phyloP scores from a whole-genome alignment of 352 stramenopile species.

The Phytopythium litorale region DNA sequence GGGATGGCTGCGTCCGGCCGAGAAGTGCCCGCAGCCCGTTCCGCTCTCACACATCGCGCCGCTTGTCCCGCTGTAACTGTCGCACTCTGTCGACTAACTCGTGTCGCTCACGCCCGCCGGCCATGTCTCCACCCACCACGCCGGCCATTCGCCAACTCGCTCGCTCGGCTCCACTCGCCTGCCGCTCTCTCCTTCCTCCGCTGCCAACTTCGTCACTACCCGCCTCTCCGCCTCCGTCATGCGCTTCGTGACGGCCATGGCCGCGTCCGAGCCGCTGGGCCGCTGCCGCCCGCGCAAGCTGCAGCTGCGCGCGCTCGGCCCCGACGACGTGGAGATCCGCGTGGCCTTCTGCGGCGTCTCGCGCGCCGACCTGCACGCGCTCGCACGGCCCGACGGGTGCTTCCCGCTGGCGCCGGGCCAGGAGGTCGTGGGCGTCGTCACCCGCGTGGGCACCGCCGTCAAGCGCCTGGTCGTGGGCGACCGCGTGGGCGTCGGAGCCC shows the following conservation, averaged over 20 bases:
- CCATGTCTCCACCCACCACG: background rate
- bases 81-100: background rate
- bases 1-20: no score
- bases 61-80: background rate
- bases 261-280: slow-evolving; percentile 23
- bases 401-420: slow-evolving; percentile 38
- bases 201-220: no score
- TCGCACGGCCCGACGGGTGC: slow-evolving; percentile 19
- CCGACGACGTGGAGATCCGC: slow-evolving; percentile 54
- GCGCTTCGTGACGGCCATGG: slow-evolving; percentile 29
- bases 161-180: no score
- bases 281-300: slow-evolving; percentile 30
- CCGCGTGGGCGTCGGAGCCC: slow-evolving; percentile 65
- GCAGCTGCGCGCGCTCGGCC: slow-evolving; percentile 26
- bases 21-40: no score
- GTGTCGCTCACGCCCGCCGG: background rate
- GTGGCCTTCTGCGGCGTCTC: slow-evolving; percentile 63
- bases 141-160: no score
- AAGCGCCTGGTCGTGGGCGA: slow-evolving; percentile 43
- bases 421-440: slow-evolving; percentile 8
- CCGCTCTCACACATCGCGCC: no score
- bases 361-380: slow-evolving; percentile 20
- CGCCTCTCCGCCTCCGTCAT: no score
- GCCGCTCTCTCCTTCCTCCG: no score
- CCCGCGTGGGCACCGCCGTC: slow-evolving; percentile 24